phyloP scores from a whole-genome alignment of 2,329 filamentous ascomycete genomes.

The Arthrobotrys iridis region DNA sequence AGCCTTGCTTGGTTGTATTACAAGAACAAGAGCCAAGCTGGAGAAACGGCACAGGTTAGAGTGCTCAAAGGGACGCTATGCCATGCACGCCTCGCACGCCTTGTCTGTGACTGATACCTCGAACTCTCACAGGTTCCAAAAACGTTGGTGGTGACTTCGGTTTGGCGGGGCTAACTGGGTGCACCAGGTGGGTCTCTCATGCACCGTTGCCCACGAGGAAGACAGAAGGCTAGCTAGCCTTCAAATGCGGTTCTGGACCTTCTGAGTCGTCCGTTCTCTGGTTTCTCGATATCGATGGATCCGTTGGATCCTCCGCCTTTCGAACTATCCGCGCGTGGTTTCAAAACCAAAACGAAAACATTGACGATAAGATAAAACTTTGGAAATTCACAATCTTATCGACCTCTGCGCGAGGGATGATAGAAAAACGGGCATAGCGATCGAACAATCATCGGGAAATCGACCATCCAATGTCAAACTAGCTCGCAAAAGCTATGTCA shows the following conservation, averaged over 20 bases:
- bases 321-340: background rate
- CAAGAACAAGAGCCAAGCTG: background rate
- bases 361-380: background rate
- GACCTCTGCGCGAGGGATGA: no score
- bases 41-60: constrained; percentile 25
- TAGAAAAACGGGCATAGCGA: constrained; percentile 3
- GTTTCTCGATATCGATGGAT: no score
- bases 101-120: constrained; percentile 29
- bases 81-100: background rate
- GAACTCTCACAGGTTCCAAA: background rate
- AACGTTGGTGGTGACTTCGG: background rate
- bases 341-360: no score
- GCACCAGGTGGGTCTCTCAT: constrained; percentile 13
- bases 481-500: background rate
- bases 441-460: constrained; percentile 31
- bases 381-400: background rate
- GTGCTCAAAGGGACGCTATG: constrained; percentile 5
- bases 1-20: background rate
- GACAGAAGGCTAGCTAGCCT: background rate
- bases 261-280: background rate
- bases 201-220: constrained; percentile 7
- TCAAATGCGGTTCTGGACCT: constrained; percentile 2
- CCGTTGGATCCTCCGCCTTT: no score
- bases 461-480: constrained; percentile 16
- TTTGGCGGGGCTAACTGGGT: background rate